These are phyloP conservation scores for Plasmodium coatneyi DNA, from an alignment of 169 alveolate genomes.

Conservation along the genomic window DNA sequence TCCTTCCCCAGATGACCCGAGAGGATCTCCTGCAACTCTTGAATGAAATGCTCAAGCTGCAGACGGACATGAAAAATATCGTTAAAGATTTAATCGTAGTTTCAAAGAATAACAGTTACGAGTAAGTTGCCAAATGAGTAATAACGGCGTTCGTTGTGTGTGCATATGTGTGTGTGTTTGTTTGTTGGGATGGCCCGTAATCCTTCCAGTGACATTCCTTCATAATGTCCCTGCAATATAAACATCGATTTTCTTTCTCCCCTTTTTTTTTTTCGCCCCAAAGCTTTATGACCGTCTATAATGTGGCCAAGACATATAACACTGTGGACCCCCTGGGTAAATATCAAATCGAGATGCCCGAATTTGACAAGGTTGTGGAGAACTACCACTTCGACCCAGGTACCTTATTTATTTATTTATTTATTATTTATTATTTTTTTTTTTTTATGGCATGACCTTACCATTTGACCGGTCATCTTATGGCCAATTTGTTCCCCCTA, in stretches of 20 bases:
- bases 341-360: slow-evolving; percentile 75
- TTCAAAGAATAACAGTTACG: slow-evolving; percentile 67
- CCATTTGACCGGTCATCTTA: not conserved
- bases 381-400: slow-evolving; percentile 73
- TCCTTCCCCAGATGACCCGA: slow-evolving; percentile 72
- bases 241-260: not conserved
- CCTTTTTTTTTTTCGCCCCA: not conserved
- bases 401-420: not conserved
- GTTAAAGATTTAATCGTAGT: slow-evolving; percentile 77
- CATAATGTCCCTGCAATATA: not conserved
- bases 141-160: not conserved
- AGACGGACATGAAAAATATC: slow-evolving; percentile 82
- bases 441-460: not conserved
- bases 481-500: not conserved
- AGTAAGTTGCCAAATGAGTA: slow-evolving; percentile 17
- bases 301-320: slow-evolving; percentile 57
- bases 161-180: not conserved
- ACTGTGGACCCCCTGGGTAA: slow-evolving; percentile 72
- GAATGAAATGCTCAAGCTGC: slow-evolving; percentile 80
- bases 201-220: not conserved
- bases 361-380: slow-evolving; percentile 73
- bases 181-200: not conserved
- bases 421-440: too few relatives aligned
- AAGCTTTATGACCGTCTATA: slow-evolving; percentile 68
- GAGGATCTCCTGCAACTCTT: slow-evolving; percentile 79